Evolutionary conservation across 2,329 filamentous ascomycete species (phyloP), one percentile per base, ranked within the genome.

Genomic region (Pseudovirgaria hyperparasitica): DNA sequence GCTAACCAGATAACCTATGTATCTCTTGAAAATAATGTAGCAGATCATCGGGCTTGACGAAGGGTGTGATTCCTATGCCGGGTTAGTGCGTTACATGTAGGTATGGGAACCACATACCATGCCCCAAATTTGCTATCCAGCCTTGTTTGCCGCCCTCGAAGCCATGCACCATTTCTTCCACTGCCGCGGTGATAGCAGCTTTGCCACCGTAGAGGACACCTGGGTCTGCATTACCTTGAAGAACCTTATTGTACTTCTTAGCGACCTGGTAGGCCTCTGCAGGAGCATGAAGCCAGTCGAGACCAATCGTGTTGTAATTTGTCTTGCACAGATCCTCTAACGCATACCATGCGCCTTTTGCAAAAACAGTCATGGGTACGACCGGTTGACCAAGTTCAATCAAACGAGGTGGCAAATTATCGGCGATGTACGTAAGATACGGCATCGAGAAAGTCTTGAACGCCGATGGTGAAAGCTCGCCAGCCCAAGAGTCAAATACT

Each of bases 401-500:
- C 31, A 96, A 60, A 34, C 73, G 75, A 41, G 63, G 65, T 2
- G 87, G 87, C 4, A 98, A 67, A 40, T 86, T 70, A 40, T 78
- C 65, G 8, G 85, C 75, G 41, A 98, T 96, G 50, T 86, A 75
- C 22, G 70, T 70, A 28, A 98, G 67, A 49, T 87, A 93, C 1
- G 90, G 90, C 39, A 90, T 70, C 2, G 82, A 77, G 53, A 96
- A 92, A 30, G 76, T 65, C 47, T 76, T 76, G 63, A 94, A 98
- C 1, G 80, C 73, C 5, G 71, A 58, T 2, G 90, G 87, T 6
- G 81, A 85, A 23, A 98, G 67, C 59, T 98, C 90, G 22, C 85
- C 86, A 2, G 90, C 90, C 87, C 90, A 98, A 0, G 87, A 96
- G 52, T 98, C 90, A 48, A 98, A 98, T 9, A 98, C 84, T 66